These are phyloP conservation scores for Vinca minor DNA, from an alignment of 257 asterid genomes.

Conservation along the genomic window DNA sequence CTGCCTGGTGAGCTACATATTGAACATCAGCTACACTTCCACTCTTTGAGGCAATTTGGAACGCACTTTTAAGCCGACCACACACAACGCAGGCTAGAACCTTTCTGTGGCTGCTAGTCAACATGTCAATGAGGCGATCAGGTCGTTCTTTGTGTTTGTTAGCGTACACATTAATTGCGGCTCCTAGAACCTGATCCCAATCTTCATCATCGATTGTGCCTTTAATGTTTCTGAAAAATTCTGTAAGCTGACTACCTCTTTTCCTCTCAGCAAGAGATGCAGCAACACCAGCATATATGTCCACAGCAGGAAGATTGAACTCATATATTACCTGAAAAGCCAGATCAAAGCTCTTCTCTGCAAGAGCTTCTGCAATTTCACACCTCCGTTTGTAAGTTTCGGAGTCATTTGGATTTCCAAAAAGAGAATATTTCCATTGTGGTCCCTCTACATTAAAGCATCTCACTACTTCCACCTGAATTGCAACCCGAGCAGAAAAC, in stretches of 20 bases:
- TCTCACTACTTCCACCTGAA: conserved; percentile 89
- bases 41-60: conserved; percentile 93
- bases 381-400: conserved; percentile 98
- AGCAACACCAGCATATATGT: conserved; percentile 96
- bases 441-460: conserved; percentile 85
- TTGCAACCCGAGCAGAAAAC: conserved; percentile 79
- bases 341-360: conserved; percentile 80
- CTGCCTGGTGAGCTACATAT: conserved; percentile 98
- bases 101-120: conserved; percentile 96
- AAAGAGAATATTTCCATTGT: conserved; percentile 91
- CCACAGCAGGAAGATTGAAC: conserved; percentile 93
- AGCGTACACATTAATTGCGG: conserved; percentile 93
- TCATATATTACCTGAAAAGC: conserved; percentile 82
- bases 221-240: conserved; percentile 84
- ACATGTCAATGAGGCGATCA: conserved; percentile 97
- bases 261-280: conserved; percentile 96
- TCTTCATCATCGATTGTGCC: conserved; percentile 93
- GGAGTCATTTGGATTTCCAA: conserved; percentile 90
- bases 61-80: conserved; percentile 97
- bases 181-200: conserved; percentile 99
- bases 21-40: conserved; percentile 99
- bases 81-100: conserved; percentile 96
- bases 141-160: conserved; percentile 97
- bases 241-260: conserved; percentile 91
- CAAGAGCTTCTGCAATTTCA: conserved; percentile 90